phyloP scores from a whole-genome alignment of 495 filamentous ascomycete species.

The Penicillium ochrochloron region DNA sequence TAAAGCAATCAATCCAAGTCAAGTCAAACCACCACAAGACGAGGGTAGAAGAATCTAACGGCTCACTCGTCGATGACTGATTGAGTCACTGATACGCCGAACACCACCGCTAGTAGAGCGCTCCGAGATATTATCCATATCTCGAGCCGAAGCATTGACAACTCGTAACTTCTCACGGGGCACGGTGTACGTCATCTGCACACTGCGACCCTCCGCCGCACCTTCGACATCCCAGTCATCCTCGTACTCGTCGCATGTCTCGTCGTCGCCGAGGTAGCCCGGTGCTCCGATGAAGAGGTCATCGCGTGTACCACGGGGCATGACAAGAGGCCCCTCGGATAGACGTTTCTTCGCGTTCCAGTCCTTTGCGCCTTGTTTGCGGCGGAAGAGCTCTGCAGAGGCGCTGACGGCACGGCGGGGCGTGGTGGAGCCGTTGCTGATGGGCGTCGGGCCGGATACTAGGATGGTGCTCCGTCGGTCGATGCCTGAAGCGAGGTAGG shows the following conservation, averaged over 20 bases:
- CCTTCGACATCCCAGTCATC: conserved; percentile 91
- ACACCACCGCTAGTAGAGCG: conserved; percentile 33
- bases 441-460: conserved; percentile 13
- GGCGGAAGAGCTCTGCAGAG: conserved; percentile 61
- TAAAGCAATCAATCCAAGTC: neutral
- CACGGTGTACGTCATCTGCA: conserved; percentile 94
- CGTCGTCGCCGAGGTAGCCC: conserved; percentile 34
- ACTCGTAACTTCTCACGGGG: conserved; percentile 83
- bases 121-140: conserved; percentile 43
- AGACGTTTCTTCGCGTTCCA: conserved; percentile 54
- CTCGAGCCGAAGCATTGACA: conserved; percentile 65
- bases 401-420: conserved; percentile 62
- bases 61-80: conserved; percentile 19
- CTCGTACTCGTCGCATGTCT: conserved; percentile 43
- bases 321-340: conserved; percentile 29
- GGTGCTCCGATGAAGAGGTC: conserved; percentile 37
- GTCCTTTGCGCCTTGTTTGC: conserved; percentile 61
- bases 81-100: conserved; percentile 25
- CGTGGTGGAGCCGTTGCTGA: conserved; percentile 20
- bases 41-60: neutral
- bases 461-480: conserved; percentile 42
- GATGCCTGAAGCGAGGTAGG: conserved; percentile 38
- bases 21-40: conserved; percentile 1
- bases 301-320: conserved; percentile 33
- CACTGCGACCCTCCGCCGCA: conserved; percentile 75